Conservation (phyloP, 805 yeast species). For the Cyberlindnera xishuangbannaensis region DNA sequence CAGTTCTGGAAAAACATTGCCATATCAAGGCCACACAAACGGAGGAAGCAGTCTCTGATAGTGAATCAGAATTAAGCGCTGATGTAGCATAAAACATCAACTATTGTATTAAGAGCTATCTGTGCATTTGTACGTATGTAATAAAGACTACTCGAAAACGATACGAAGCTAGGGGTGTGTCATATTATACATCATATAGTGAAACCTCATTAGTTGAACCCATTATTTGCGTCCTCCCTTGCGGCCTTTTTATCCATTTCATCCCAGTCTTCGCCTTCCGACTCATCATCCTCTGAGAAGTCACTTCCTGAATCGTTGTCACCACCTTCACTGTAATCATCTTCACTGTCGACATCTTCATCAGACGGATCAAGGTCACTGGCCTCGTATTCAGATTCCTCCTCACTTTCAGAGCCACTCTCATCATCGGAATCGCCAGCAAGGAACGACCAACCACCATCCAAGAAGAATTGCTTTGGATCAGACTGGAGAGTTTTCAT, state of each 20-base stretch:
- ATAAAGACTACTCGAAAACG: too few relatives aligned
- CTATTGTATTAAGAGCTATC: too few relatives aligned
- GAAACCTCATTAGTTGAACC: too few relatives aligned
- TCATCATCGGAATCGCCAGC: constrained; percentile 83
- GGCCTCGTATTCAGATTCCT: constrained; percentile 49
- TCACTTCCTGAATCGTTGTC: constrained; percentile 27
- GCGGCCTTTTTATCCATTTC: constrained; percentile 25
- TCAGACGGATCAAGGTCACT: constrained; percentile 39
- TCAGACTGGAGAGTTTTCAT: constrained; percentile 91
- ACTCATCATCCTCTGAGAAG: constrained; percentile 32
- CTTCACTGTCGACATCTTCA: constrained; percentile 36
- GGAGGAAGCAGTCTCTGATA: constrained; percentile 27
- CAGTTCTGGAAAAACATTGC: constrained; percentile 22
- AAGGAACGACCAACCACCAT: constrained; percentile 96
- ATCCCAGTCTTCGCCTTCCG: constrained; percentile 33
- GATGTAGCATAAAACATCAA: too few relatives aligned
- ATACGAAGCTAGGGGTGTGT: too few relatives aligned
- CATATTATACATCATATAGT: too few relatives aligned
- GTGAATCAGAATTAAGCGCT: constrained; percentile 15
- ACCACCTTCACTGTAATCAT: constrained; percentile 30
- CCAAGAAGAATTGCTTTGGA: constrained; percentile 88
- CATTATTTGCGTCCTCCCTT: constrained; percentile 34
- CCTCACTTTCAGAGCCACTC: constrained; percentile 58
- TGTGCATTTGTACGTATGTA: too few relatives aligned
- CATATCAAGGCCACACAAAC: constrained; percentile 18